Evolutionary conservation across 768 basidiomycete species (phyloP).

Genomic region (Podaxis sp.): DNA sequence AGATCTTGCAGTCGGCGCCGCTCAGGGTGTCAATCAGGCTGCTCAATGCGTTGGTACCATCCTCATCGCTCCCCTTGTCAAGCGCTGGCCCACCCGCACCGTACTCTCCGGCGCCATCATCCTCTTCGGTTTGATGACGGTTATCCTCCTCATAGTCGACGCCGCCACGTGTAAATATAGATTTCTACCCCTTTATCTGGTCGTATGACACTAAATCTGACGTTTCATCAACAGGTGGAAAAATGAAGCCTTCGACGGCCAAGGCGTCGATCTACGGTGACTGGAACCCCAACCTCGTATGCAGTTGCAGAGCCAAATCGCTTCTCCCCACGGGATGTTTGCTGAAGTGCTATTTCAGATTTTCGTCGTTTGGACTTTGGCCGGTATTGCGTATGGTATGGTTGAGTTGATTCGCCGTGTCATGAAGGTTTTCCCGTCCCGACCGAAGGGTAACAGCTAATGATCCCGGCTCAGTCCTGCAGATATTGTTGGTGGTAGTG

Average conservation of each 20-base stretch:
- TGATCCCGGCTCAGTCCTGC: constrained; percentile 18
- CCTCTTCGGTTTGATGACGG: constrained; percentile 25
- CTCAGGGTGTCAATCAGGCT: constrained; percentile 27
- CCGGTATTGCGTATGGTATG: constrained; percentile 29
- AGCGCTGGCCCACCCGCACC: constrained; percentile 26
- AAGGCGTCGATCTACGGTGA: constrained; percentile 19
- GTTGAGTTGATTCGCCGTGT: constrained; percentile 32
- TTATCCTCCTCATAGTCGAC: constrained; percentile 28
- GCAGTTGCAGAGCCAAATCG: not conserved
- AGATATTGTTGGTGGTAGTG: constrained; percentile 30
- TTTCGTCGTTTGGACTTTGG: constrained; percentile 29
- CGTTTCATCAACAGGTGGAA: constrained; percentile 16
- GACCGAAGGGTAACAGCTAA: not conserved
- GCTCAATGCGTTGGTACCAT: constrained; percentile 31
- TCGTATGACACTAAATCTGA: not conserved
- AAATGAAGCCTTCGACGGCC: constrained; percentile 20
- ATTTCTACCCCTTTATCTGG: not conserved
- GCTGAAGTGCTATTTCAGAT: constrained; percentile 15
- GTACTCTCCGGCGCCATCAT: constrained; percentile 23
- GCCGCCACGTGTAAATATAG: constrained; percentile 20
- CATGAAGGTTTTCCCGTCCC: constrained; percentile 17
- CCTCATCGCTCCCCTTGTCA: constrained; percentile 28
- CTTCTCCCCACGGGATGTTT: not conserved
- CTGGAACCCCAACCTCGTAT: constrained; percentile 26
- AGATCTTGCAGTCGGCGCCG: constrained; percentile 22